Percentiles rank a stretch among this genome's conserved stretches.
phyloP scores from a whole-genome alignment of 2,329 filamentous ascomycete species.

The Xylaria hypoxylon region DNA sequence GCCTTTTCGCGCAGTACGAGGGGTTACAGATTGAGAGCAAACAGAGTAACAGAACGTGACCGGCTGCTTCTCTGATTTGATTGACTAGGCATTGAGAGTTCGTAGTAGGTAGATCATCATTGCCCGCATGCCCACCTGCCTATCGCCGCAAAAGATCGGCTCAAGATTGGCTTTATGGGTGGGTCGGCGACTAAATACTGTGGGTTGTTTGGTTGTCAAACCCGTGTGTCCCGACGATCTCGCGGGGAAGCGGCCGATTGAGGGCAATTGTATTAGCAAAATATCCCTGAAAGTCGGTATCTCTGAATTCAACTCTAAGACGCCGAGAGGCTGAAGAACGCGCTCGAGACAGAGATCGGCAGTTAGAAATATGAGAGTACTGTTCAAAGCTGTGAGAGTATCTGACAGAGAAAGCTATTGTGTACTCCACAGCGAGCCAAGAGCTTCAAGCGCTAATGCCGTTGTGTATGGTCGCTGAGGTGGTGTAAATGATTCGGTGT shows the following conservation, averaged over 20 bases:
- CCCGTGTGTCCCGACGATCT: constrained; percentile 6
- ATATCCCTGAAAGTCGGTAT: neutral
- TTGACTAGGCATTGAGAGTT: constrained; percentile 15
- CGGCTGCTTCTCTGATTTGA: constrained; percentile 19
- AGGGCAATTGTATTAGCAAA: neutral
- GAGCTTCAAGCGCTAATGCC: neutral
- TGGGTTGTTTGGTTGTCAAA: neutral
- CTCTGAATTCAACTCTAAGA: neutral
- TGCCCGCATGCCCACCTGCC: constrained; percentile 32
- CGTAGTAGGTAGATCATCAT: constrained; percentile 22
- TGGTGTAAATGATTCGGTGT: neutral
- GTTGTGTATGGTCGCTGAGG: neutral
- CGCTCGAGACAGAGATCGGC: neutral
- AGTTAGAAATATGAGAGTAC: neutral
- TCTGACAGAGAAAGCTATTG: neutral
- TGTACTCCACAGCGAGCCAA: neutral
- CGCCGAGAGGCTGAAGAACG: neutral
- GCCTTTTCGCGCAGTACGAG: neutral
- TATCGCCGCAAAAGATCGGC: constrained; percentile 35
- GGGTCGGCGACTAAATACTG: neutral
- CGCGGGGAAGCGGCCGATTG: neutral
- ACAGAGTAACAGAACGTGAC: constrained; percentile 1
- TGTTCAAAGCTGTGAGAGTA: neutral
- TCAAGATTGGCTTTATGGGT: neutral
- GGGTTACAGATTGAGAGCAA: neutral